These are phyloP conservation scores for Linderniella brevidens DNA, from an alignment of 257 asterid genomes.

Conservation along the genomic window DNA sequence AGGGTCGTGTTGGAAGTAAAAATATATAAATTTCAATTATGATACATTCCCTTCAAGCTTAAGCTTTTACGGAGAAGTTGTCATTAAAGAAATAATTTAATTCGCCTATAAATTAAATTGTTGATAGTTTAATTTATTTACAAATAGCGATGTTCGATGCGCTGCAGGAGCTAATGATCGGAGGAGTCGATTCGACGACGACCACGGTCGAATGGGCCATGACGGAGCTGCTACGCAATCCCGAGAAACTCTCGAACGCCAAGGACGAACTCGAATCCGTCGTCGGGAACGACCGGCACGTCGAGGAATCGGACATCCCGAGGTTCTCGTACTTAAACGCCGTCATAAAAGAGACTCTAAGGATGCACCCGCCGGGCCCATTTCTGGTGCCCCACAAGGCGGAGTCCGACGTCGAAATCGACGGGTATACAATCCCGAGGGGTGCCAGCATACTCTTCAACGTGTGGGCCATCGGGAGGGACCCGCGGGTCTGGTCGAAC, in stretches of 20 bases:
- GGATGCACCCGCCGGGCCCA: constrained; percentile 16
- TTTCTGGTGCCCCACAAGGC: constrained; percentile 16
- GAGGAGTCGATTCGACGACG: neutral
- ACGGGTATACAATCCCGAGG: constrained; percentile 16
- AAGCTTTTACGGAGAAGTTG: too few relatives aligned
- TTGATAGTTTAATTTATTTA: too few relatives aligned
- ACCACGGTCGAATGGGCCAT: constrained; percentile 2
- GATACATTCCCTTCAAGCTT: too few relatives aligned
- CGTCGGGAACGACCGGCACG: neutral
- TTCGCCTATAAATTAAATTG: too few relatives aligned
- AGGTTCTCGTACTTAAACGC: constrained; percentile 16
- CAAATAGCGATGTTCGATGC: too few relatives aligned
- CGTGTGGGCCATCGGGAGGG: constrained; percentile 20
- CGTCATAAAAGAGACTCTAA: constrained; percentile 17
- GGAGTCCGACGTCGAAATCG: constrained; percentile 9
- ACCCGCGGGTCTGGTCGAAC: constrained; percentile 17
- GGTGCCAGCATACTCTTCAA: constrained; percentile 17
- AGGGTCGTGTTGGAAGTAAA: too few relatives aligned
- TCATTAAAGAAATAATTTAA: too few relatives aligned
- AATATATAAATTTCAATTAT: too few relatives aligned
- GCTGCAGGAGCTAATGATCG: neutral
- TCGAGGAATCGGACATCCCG: constrained; percentile 8
- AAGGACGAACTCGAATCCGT: neutral
- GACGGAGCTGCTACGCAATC: constrained; percentile 3
- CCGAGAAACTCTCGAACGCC: constrained; percentile 3